Percentiles rank a stretch among this genome's conserved stretches.
phyloP scores from a whole-genome alignment of 306 rosid species.

The Quercus berberidifolia region DNA sequence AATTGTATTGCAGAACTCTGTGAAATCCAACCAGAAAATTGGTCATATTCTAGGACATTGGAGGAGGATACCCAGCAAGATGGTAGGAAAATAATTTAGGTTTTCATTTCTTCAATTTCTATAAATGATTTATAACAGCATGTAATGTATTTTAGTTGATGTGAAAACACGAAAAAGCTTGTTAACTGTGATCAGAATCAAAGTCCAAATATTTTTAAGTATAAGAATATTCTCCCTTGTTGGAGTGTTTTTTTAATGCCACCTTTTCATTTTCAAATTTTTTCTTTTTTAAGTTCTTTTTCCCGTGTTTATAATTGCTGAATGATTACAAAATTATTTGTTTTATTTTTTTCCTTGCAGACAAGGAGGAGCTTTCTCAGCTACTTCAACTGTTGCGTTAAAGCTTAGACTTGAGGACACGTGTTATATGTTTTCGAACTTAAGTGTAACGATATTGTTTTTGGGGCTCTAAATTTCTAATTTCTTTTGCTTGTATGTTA shows the following conservation, averaged over 20 bases:
- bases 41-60: no score
- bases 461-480: background rate
- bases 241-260: no score
- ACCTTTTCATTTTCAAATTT: no score
- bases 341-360: slow-evolving; percentile 27
- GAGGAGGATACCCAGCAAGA: background rate
- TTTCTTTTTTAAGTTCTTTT: background rate
- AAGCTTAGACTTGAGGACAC: slow-evolving; percentile 35
- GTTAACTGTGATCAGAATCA: no score
- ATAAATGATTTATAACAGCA: no score
- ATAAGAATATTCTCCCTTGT: background rate
- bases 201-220: background rate
- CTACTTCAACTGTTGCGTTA: slow-evolving; percentile 90
- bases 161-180: no score
- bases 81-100: background rate
- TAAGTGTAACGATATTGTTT: background rate
- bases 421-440: background rate
- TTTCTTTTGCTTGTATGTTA: background rate
- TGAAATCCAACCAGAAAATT: no score
- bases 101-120: no score
- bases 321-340: background rate
- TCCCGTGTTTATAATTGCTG: background rate
- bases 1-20: background rate
- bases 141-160: no score
- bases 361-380: slow-evolving; percentile 73